These are phyloP conservation scores for Nigrograna mackinnonii DNA, from an alignment of 2,329 filamentous ascomycete species.

Conservation along the genomic window DNA sequence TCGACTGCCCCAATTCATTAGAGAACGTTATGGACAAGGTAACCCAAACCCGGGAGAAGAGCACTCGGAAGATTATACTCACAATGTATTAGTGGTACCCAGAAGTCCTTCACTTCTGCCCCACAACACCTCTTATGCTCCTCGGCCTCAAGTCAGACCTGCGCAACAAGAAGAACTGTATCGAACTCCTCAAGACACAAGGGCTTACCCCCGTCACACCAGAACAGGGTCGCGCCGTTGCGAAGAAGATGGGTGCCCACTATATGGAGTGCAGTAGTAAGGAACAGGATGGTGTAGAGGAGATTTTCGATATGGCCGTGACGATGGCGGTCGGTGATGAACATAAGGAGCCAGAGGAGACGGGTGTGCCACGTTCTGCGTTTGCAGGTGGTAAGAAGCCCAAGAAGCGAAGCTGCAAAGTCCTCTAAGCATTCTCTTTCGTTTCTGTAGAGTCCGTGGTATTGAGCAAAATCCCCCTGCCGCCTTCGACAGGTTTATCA, in stretches of 20 bases:
- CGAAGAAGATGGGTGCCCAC: constrained; percentile 88
- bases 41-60: constrained; percentile 27
- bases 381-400: constrained; percentile 37
- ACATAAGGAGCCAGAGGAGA: constrained; percentile 33
- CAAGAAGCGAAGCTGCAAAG: constrained; percentile 44
- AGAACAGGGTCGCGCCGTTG: constrained; percentile 85
- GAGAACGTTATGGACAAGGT: constrained; percentile 99
- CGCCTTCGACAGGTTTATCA: constrained; percentile 24
- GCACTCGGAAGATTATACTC: not conserved
- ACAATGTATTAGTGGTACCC: constrained; percentile 82
- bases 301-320: constrained; percentile 93
- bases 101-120: constrained; percentile 98
- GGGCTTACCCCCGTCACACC: constrained; percentile 92
- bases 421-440: constrained; percentile 34
- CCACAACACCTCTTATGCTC: constrained; percentile 92
- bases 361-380: constrained; percentile 21
- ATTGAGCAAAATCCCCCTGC: constrained; percentile 9
- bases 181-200: constrained; percentile 98
- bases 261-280: constrained; percentile 99
- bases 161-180: constrained; percentile 92
- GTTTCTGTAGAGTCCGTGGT: constrained; percentile 18
- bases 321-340: constrained; percentile 83
- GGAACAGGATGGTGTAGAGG: constrained; percentile 93
- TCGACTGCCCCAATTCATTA: constrained; percentile 96
- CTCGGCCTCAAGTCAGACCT: constrained; percentile 97